Evolutionary conservation across 2,329 filamentous ascomycete species (phyloP).

Genomic region (Pseudogymnoascus sp.): DNA sequence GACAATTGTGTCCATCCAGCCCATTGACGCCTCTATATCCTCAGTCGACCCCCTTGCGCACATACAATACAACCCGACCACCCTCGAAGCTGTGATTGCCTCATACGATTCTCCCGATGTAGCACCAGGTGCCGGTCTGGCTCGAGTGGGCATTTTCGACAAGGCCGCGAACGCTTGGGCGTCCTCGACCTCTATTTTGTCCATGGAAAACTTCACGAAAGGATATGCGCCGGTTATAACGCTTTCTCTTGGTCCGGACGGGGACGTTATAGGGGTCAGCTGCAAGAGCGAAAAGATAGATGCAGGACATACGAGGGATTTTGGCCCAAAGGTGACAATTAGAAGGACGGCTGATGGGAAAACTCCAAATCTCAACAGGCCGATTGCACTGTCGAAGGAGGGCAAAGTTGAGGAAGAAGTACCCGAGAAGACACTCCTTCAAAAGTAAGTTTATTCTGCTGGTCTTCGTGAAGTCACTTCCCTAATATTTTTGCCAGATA

Average conservation of each 20-base stretch:
- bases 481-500: constrained; percentile 1
- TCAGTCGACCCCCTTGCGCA: constrained; percentile 50
- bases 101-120: constrained; percentile 52
- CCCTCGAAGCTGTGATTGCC: constrained; percentile 38
- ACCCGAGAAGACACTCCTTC: constrained; percentile 56
- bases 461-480: background rate
- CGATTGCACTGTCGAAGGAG: constrained; percentile 53
- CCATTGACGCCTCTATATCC: constrained; percentile 19
- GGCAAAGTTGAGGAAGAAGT: constrained; percentile 50
- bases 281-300: constrained; percentile 53
- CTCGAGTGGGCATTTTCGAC: constrained; percentile 55
- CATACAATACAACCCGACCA: constrained; percentile 46
- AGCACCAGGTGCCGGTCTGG: constrained; percentile 36
- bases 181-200: constrained; percentile 49
- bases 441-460: constrained; percentile 47
- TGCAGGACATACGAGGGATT: constrained; percentile 57
- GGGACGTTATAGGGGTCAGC: constrained; percentile 43
- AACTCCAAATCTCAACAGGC: constrained; percentile 55
- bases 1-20: constrained; percentile 24
- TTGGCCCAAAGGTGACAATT: constrained; percentile 53
- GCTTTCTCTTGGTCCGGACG: constrained; percentile 41
- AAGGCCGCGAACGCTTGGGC: constrained; percentile 39
- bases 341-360: constrained; percentile 42
- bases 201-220: constrained; percentile 51
- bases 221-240: constrained; percentile 53